These are phyloP conservation scores for Amphibolis antarctica DNA, from an alignment of 106 monocot species.

Conservation along the genomic window DNA sequence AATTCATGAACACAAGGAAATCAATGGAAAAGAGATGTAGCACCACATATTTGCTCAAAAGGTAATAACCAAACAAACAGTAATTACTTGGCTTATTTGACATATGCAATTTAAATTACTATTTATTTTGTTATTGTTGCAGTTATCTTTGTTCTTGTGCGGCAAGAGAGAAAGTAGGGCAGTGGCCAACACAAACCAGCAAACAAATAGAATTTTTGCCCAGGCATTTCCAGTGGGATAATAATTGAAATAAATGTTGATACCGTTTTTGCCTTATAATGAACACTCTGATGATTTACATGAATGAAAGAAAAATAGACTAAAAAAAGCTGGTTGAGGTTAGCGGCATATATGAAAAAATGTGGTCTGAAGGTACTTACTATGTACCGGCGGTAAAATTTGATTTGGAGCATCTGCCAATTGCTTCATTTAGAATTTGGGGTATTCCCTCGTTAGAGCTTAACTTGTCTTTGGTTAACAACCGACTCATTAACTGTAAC, in stretches of 20 bases:
- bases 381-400: not conserved
- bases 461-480: conserved; percentile 15
- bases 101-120: no score
- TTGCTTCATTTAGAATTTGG: conserved; percentile 24
- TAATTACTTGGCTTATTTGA: no score
- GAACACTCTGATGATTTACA: conserved; percentile 1
- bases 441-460: conserved; percentile 12
- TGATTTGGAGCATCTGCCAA: conserved; percentile 9
- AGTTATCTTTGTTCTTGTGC: no score
- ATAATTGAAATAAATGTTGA: not conserved
- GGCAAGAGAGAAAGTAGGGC: no score
- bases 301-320: not conserved
- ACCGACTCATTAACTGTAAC: conserved; percentile 20
- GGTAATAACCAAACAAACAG: no score
- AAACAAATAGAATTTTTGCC: not conserved
- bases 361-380: not conserved
- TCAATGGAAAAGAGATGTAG: no score
- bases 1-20: no score
- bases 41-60: no score
- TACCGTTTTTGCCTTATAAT: not conserved
- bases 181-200: not conserved
- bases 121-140: no score
- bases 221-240: not conserved
- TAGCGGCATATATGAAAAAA: not conserved
- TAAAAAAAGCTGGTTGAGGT: not conserved